Conservation (phyloP, 208 protist species). For the Ichthyophonus hoferi region DNA sequence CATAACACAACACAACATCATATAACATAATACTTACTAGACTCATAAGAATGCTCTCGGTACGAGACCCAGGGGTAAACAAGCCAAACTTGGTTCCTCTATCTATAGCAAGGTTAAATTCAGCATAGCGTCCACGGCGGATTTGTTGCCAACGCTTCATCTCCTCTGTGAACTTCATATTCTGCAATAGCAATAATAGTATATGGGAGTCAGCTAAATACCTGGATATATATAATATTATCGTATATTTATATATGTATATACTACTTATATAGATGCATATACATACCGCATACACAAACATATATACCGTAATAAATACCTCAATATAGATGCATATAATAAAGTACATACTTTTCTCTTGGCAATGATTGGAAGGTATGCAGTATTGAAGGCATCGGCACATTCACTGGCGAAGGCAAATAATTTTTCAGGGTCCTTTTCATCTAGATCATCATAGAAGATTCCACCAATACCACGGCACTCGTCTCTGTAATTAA, state of each 20-base stretch:
- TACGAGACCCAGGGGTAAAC: conserved; percentile 65
- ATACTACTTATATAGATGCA: too few species aligned
- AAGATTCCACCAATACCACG: conserved; percentile 77
- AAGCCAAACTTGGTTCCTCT: conserved; percentile 78
- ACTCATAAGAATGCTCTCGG: conserved; percentile 79
- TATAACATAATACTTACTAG: conserved; percentile 36
- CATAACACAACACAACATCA: not conserved
- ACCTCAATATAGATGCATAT: too few species aligned
- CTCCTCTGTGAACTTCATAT: conserved; percentile 28
- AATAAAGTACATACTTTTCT: too few species aligned
- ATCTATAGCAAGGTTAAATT: conserved; percentile 59
- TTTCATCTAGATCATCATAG: conserved; percentile 68
- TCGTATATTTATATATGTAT: too few species aligned
- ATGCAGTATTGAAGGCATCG: conserved; percentile 61
- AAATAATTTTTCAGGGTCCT: conserved; percentile 56
- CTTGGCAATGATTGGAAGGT: conserved; percentile 65
- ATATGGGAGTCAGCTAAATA: conserved; percentile 44
- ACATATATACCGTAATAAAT: too few species aligned
- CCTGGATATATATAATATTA: too few species aligned
- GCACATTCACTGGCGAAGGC: conserved; percentile 61
- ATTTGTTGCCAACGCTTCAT: conserved; percentile 72
- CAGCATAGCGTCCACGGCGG: conserved; percentile 64
- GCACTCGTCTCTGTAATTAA: conserved; percentile 53
- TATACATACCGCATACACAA: too few species aligned
- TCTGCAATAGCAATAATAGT: not conserved